Evolutionary conservation across 371 early-diverging fungal species (phyloP).

Genomic region (Apophysomyces ossiformis): DNA sequence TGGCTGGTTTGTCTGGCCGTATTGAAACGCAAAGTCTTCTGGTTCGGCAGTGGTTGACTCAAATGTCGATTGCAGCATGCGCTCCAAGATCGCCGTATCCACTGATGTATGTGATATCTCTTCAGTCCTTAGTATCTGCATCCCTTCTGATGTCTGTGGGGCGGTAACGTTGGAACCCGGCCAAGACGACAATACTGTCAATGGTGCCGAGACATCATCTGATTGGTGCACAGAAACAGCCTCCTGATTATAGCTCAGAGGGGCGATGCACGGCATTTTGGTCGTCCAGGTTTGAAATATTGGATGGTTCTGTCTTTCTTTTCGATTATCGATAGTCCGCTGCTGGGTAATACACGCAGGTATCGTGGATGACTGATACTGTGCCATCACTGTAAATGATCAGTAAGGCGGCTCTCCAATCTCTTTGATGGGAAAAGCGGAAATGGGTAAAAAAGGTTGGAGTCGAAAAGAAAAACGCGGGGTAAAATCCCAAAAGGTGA

Average conservation of each 20-base stretch:
- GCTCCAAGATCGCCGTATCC: neutral
- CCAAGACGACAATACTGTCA: neutral
- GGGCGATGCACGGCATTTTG: neutral
- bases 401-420: neutral
- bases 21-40: neutral
- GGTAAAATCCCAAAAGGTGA: constrained; percentile 14
- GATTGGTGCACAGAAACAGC: constrained; percentile 7
- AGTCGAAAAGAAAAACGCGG: constrained; percentile 9
- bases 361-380: constrained; percentile 5
- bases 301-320: neutral
- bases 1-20: neutral
- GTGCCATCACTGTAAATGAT: neutral
- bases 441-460: constrained; percentile 7
- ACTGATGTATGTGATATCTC: neutral
- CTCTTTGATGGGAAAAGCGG: constrained; percentile 13
- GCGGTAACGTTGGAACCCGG: neutral
- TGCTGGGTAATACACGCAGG: constrained; percentile 4
- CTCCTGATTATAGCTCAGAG: constrained; percentile 9
- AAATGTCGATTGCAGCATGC: neutral
- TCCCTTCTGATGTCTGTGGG: neutral
- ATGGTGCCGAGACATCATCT: constrained; percentile 10
- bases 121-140: neutral
- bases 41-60: constrained; percentile 1
- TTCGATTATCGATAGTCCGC: neutral
- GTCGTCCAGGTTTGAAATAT: constrained; percentile 1